Evolutionary conservation across 2,329 filamentous ascomycete species (phyloP), one percentile per base, ranked within the genome.

Genomic region (Exophiala sp.): DNA sequence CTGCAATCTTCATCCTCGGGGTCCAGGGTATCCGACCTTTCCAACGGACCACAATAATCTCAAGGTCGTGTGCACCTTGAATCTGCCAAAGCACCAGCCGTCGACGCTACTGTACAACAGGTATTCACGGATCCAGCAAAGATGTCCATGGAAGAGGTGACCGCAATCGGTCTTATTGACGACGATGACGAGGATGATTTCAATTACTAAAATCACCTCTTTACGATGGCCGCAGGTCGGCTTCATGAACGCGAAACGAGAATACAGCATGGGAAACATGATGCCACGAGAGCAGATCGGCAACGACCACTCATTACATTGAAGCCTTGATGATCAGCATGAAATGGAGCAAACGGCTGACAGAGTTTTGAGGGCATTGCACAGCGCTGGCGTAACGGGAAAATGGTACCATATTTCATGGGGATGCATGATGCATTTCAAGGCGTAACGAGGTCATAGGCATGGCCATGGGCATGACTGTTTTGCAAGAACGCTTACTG

Each of bases 131-230:
- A 59, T 51, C 56, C 56, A 14, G 40, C 32, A 2, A 21, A 46
- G 38, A 59, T 50, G 52, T 44, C 56, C n/a, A 36, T 47, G 7
- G 56, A 47, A 32, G 52, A 55, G 24, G 8, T 48, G 20, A 18
- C 10, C 29, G 42, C 21, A 16, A 18, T 36, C 10, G 38, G 14
- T 29, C 24, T 29, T 32, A 39, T 32, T 14, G 43, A 35, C 21
- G 47, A 50, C 9, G 52, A 55, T 11, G 50, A 58, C 16, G 58
- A 61, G 7, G 50, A 52, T 18, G 44, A 55, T 41, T 55, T 48
- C 32, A 50, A 46, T 18, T 55, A 44, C 29, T 57, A 24, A 43
- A 43, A 12, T 14, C 24, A 29, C 7, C 24, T 29, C 7, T 29
- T 5, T 5, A 29, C 24, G 24, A 29, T 8, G 24, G 7, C 7